Base-by-base conservation (phyloP, 2,329 filamentous ascomycete genomes). In the Microascus cirrosus region DNA sequence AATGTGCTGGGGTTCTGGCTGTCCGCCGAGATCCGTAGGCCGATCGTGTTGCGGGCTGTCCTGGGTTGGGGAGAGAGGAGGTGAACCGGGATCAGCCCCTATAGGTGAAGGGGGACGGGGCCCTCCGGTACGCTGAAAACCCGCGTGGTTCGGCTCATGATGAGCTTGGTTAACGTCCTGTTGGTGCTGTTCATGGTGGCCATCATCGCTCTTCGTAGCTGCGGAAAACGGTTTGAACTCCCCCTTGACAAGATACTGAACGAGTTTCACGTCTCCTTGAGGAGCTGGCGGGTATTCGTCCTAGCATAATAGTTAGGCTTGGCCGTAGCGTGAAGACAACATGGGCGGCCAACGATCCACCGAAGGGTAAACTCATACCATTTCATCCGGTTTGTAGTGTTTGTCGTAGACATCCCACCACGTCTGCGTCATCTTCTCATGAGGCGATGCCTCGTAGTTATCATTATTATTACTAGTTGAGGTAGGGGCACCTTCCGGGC, bases 371-470 rank as follows among this genome's bases (percentile, higher is more conserved):
- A 52, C 59, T 70, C 75, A 60, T 69, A 84, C 81, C 61, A 75
- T 66, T 69, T 62, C 81, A 79, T 25, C 28, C 32, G 15, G 32
- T 20, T 20, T 32, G 69, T 95, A 92, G 74, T 97, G 92, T 61
- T 83, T 80, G 72, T 97, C 93, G 69, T 95, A 95, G 50, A 95
- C 88, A 52, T 90, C 83, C 93, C 93, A 99, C 94, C 94, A 99
- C 66, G 84, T 83, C 60, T 84, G 86, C 50, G 91, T 74, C 75
- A 97, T 86, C 72, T 96, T 88, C 67, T 89, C 85, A 69, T 62
- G 60, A 24, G 61, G 60, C 20, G 35, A 95, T 0, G 87, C 85
- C 2, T 79, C 79, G 53, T 74, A 73, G 35, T 81, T 81, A 54
- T 74, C 55, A n/a, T 50, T 45, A 28, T 5, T 39, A 24, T 45